These are phyloP conservation scores for Trametes cubensis DNA, from an alignment of 768 basidiomycete genomes.

Conservation along the genomic window DNA sequence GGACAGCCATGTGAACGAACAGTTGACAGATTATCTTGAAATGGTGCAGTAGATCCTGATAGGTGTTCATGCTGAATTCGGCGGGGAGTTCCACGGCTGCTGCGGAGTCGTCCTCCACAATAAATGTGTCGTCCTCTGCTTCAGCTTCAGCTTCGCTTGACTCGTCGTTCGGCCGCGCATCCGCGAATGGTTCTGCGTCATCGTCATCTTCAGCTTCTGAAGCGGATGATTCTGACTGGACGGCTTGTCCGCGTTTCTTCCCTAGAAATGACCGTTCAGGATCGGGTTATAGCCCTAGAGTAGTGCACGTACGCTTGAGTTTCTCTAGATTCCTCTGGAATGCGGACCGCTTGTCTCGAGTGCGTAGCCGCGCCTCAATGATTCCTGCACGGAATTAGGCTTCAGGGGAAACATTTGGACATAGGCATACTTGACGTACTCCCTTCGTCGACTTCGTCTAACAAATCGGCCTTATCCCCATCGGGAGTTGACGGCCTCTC, in stretches of 20 bases:
- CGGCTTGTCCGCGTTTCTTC: slow-evolving; percentile 46
- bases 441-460: slow-evolving; percentile 57
- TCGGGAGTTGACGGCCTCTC: slow-evolving; percentile 44
- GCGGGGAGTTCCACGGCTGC: slow-evolving; percentile 57
- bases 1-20: slow-evolving; percentile 80
- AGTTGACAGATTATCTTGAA: slow-evolving; percentile 90
- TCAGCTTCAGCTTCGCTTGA: slow-evolving; percentile 32
- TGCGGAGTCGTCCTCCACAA: slow-evolving; percentile 60
- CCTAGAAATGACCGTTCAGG: slow-evolving; percentile 30
- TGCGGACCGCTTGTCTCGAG: slow-evolving; percentile 56
- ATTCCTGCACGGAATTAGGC: slow-evolving; percentile 48
- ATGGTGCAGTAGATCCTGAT: slow-evolving; percentile 74
- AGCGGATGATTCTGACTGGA: slow-evolving; percentile 34
- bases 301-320: slow-evolving; percentile 58
- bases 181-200: slow-evolving; percentile 26
- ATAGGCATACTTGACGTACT: slow-evolving; percentile 39
- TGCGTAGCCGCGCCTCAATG: slow-evolving; percentile 63
- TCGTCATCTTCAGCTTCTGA: slow-evolving; percentile 33
- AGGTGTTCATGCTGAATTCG: slow-evolving; percentile 79
- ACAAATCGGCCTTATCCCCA: slow-evolving; percentile 46
- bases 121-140: slow-evolving; percentile 49
- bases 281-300: not conserved
- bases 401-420: not conserved
- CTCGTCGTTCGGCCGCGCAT: slow-evolving; percentile 27
- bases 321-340: slow-evolving; percentile 70